Evolutionary conservation across 495 filamentous ascomycete genomes (phyloP).

Genomic region (Aspergillus baeticus): DNA sequence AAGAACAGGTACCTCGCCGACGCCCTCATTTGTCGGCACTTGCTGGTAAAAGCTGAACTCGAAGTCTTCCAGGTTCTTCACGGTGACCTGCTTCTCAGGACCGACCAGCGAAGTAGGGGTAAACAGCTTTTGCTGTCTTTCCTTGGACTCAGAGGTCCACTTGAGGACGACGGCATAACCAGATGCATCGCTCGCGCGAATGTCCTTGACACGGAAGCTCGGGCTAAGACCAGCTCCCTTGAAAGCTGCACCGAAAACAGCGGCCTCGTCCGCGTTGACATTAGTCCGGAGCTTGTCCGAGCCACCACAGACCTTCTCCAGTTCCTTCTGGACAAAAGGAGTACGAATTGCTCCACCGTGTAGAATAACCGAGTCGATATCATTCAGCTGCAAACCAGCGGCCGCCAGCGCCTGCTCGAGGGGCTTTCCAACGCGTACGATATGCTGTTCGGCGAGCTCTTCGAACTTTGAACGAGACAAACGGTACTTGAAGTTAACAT

Average conservation of each 20-base stretch:
- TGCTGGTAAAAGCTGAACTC: constrained; percentile 77
- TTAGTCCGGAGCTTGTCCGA: constrained; percentile 82
- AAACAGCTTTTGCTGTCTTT: constrained; percentile 75
- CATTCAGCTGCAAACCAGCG: constrained; percentile 68
- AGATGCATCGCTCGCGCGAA: constrained; percentile 72
- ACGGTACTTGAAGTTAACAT: constrained; percentile 92
- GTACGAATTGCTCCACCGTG: constrained; percentile 89
- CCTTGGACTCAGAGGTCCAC: constrained; percentile 60
- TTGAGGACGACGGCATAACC: constrained; percentile 70
- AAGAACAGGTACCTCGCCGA: constrained; percentile 51
- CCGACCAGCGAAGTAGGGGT: constrained; percentile 73
- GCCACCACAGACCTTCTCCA: constrained; percentile 72
- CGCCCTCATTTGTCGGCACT: constrained; percentile 39
- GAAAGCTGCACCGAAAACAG: constrained; percentile 96
- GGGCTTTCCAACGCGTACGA: constrained; percentile 64
- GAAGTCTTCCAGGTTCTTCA: constrained; percentile 84
- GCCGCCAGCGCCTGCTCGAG: constrained; percentile 71
- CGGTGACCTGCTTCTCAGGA: constrained; percentile 79
- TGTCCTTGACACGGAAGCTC: constrained; percentile 96
- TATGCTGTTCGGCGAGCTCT: constrained; percentile 67
- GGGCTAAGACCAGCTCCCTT: constrained; percentile 87
- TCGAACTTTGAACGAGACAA: constrained; percentile 81
- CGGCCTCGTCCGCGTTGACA: constrained; percentile 96
- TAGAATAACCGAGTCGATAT: constrained; percentile 88
- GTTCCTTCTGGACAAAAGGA: constrained; percentile 87